These are phyloP conservation scores for Arxiozyma bovina DNA, from an alignment of 1,139 yeast genomes.

Conservation along the genomic window DNA sequence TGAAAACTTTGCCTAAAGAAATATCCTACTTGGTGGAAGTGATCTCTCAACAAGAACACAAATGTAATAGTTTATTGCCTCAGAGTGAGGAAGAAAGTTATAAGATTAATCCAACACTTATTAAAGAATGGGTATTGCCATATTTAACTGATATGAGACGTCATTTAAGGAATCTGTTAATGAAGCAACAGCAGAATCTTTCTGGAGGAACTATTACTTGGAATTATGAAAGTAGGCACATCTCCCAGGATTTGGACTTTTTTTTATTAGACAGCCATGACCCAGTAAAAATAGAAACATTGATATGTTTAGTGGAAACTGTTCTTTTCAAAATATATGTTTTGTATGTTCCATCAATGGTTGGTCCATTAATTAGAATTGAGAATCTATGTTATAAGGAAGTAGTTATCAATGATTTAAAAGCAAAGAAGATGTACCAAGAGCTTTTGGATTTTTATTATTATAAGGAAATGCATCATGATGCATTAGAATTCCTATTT, in stretches of 20 bases:
- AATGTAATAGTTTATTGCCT: slow-evolving; percentile 7
- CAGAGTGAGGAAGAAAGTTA: slow-evolving; percentile 2
- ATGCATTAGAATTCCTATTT: slow-evolving; percentile 55
- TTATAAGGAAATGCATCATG: slow-evolving; percentile 52
- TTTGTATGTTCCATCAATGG: slow-evolving; percentile 55
- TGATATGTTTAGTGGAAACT: slow-evolving; percentile 62
- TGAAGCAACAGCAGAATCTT: slow-evolving; percentile 4
- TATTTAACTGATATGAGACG: slow-evolving; percentile 47
- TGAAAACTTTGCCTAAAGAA: slow-evolving; percentile 35
- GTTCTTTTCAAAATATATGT: slow-evolving; percentile 69
- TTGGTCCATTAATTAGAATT: slow-evolving; percentile 75
- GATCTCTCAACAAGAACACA: slow-evolving; percentile 16
- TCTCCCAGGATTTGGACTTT: slow-evolving; percentile 20
- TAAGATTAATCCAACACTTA: slow-evolving; percentile 33
- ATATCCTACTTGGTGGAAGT: slow-evolving; percentile 24
- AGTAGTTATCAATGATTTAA: slow-evolving; percentile 50
- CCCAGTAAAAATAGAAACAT: slow-evolving; percentile 29
- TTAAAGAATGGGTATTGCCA: slow-evolving; percentile 42
- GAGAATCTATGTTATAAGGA: slow-evolving; percentile 64
- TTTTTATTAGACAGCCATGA: slow-evolving; percentile 26
- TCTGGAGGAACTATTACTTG: slow-evolving; percentile 15
- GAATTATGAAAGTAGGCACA: slow-evolving; percentile 17
- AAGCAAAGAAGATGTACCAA: slow-evolving; percentile 43
- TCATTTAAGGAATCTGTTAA: slow-evolving; percentile 31
- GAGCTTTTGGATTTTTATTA: slow-evolving; percentile 77